Conservation (phyloP, 352 stramenopile genomes). For the Globisporangium polare region DNA sequence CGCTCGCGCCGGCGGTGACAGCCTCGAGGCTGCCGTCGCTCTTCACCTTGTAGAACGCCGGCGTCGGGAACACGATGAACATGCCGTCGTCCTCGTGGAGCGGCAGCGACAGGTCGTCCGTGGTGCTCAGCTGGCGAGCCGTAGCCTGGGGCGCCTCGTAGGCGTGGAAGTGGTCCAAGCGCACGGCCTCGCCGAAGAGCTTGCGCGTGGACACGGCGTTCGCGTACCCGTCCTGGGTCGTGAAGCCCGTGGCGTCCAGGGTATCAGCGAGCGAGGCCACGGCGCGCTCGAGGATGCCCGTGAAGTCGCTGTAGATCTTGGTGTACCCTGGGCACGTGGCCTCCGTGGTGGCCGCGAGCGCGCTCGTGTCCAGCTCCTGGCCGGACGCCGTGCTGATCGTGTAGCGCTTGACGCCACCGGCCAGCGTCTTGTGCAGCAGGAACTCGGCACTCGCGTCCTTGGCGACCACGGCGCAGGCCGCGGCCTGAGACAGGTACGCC, state of each 20-base stretch:
- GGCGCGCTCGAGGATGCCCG: constrained; percentile 39
- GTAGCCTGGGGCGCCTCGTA: constrained; percentile 32
- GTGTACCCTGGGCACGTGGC: constrained; percentile 36
- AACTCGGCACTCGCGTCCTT: constrained; percentile 28
- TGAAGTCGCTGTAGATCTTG: constrained; percentile 35
- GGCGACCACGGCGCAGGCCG: constrained; percentile 38
- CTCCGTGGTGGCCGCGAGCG: constrained; percentile 20
- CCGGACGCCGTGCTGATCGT: constrained; percentile 64
- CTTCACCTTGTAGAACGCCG: constrained; percentile 47
- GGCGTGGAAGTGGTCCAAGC: constrained; percentile 61
- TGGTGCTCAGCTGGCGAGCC: constrained; percentile 1
- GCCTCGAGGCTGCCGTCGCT: constrained; percentile 23
- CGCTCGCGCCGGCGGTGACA: constrained; percentile 22
- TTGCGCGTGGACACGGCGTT: constrained; percentile 36
- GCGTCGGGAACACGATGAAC: constrained; percentile 53
- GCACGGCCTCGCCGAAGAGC: constrained; percentile 48
- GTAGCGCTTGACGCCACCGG: constrained; percentile 61
- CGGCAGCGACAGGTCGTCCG: constrained; percentile 40
- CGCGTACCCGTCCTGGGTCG: constrained; percentile 34
- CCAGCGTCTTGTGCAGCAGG: constrained; percentile 50
- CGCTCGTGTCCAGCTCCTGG: constrained; percentile 23
- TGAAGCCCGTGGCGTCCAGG: constrained; percentile 41
- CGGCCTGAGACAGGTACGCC: constrained; percentile 45
- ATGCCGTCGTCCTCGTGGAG: constrained; percentile 58
- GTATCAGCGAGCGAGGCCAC: constrained; percentile 38